Conservation (phyloP, 805 yeast genomes). For the Cyberlindnera lachancei region DNA sequence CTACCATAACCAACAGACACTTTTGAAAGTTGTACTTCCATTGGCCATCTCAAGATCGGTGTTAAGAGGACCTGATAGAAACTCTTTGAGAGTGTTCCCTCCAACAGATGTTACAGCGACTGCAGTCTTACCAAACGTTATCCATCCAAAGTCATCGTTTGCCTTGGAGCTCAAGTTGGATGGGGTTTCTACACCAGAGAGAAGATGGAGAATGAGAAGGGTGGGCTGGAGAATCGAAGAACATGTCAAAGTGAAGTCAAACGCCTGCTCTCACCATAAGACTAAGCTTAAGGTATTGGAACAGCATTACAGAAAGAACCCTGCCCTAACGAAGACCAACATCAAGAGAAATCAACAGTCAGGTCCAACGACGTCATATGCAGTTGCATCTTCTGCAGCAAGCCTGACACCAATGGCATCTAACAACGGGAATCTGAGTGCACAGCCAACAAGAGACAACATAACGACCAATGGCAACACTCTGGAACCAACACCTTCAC, state of each 20-base stretch:
- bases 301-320: conserved; percentile 30
- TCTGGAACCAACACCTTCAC: too few relatives aligned
- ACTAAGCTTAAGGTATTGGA: conserved; percentile 39
- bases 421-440: conserved; percentile 2
- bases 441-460: conserved; percentile 3
- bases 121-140: conserved; percentile 81
- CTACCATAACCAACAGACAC: conserved; percentile 23
- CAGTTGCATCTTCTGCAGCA: conserved; percentile 25
- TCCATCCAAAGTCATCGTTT: conserved; percentile 81
- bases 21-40: conserved; percentile 49
- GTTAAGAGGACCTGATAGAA: conserved; percentile 73
- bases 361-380: conserved; percentile 31
- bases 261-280: conserved; percentile 51
- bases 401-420: conserved; percentile 14
- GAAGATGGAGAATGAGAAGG: conserved; percentile 89
- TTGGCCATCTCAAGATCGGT: conserved; percentile 71
- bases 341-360: conserved; percentile 31
- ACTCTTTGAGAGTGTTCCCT: conserved; percentile 86
- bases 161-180: conserved; percentile 79
- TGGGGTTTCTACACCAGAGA: conserved; percentile 49
- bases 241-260: conserved; percentile 51
- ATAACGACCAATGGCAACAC: background rate
- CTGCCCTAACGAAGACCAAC: conserved; percentile 13
- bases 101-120: conserved; percentile 88
- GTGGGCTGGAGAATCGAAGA: conserved; percentile 88